phyloP scores from a whole-genome alignment of 2,329 filamentous ascomycete genomes.

The Helicocarpus griseus region DNA sequence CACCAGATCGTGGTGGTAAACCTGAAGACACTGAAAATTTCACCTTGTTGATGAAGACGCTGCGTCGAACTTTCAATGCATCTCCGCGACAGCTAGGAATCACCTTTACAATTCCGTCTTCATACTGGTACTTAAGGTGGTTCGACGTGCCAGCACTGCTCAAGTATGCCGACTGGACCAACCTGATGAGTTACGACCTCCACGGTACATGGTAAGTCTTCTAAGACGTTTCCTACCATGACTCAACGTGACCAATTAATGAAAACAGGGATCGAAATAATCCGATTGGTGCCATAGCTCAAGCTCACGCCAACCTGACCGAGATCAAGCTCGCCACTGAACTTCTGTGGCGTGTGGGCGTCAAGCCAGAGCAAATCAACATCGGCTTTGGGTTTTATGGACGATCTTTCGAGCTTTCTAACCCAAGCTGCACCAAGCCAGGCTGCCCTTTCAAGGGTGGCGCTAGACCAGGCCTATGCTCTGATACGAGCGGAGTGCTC shows the following conservation, averaged over 20 bases:
- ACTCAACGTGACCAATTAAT: too few relatives aligned
- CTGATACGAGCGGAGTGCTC: constrained; percentile 8
- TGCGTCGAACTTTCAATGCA: constrained; percentile 9
- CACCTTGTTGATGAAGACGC: constrained; percentile 9
- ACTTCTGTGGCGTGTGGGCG: constrained; percentile 19
- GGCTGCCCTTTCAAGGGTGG: constrained; percentile 17
- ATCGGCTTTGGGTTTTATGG: constrained; percentile 41
- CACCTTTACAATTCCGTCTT: constrained; percentile 13
- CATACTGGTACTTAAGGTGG: constrained; percentile 19
- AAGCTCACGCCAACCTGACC: constrained; percentile 24
- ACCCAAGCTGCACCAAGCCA: constrained; percentile 15
- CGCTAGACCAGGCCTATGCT: constrained; percentile 21
- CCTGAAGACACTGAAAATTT: constrained; percentile 13
- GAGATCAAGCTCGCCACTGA: constrained; percentile 13
- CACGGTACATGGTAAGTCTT: constrained; percentile 20
- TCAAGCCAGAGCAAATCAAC: constrained; percentile 19
- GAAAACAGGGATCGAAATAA: constrained; percentile 13
- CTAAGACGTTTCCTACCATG: too few relatives aligned
- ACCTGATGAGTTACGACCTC: constrained; percentile 17
- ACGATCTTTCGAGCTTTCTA: constrained; percentile 30
- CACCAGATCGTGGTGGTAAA: constrained; percentile 12
- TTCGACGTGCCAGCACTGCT: constrained; percentile 20
- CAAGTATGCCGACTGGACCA: constrained; percentile 13
- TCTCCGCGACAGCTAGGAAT: constrained; percentile 4
- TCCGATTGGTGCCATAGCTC: constrained; percentile 18